These are phyloP conservation scores for Cyberlindnera euphorbiae DNA, from an alignment of 805 yeast species.

Conservation along the genomic window DNA sequence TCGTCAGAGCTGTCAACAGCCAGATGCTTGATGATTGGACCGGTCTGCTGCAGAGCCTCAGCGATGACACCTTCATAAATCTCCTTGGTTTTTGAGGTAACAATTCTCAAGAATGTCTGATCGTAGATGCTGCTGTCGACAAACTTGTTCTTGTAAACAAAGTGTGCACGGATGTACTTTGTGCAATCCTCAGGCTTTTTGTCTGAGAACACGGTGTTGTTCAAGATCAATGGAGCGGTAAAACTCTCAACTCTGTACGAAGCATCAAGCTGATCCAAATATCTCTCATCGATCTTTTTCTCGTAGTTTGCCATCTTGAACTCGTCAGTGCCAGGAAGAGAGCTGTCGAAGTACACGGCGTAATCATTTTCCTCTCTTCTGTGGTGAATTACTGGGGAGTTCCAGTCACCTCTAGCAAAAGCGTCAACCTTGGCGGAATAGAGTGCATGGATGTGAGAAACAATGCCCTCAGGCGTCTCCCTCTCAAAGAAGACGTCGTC, in stretches of 20 bases:
- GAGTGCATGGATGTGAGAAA: conserved; percentile 78
- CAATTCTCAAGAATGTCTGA: conserved; percentile 67
- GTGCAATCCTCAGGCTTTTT: conserved; percentile 22
- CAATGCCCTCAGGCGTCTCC: conserved; percentile 76
- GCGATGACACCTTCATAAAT: conserved; percentile 69
- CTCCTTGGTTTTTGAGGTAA: conserved; percentile 72
- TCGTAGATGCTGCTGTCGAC: conserved; percentile 60
- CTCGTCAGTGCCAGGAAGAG: conserved; percentile 42
- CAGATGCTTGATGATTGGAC: conserved; percentile 88
- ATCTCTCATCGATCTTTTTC: conserved; percentile 73
- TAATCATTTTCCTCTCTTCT: conserved; percentile 77
- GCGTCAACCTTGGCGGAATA: conserved; percentile 94
- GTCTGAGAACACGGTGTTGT: conserved; percentile 28
- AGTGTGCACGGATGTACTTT: conserved; percentile 64
- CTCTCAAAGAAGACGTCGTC: conserved; percentile 90
- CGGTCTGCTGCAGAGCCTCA: conserved; percentile 60
- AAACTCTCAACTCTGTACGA: conserved; percentile 76
- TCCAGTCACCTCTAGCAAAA: conserved; percentile 54
- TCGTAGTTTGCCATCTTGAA: conserved; percentile 52
- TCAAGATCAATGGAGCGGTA: conserved; percentile 52
- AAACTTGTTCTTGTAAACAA: conserved; percentile 74
- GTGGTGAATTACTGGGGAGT: conserved; percentile 64
- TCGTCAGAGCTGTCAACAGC: conserved; percentile 78
- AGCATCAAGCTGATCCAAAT: conserved; percentile 51
- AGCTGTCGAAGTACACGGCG: conserved; percentile 86